Evolutionary conservation across 331 rosid genomes (phyloP).

Genomic region (Quercus phellos): DNA sequence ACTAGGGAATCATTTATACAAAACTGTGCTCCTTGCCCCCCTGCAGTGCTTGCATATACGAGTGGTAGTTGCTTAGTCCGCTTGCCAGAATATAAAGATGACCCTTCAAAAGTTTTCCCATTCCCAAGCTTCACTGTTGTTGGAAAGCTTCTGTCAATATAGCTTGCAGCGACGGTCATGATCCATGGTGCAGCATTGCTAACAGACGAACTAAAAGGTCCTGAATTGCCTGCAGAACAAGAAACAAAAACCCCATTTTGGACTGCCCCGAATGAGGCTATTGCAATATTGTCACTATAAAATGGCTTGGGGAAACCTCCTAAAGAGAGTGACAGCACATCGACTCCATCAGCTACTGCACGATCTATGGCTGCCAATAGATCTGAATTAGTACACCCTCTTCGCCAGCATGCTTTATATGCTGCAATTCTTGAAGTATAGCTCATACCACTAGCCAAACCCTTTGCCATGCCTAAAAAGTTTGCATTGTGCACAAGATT

Average conservation of each 20-base stretch:
- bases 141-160: slow-evolving; percentile 64
- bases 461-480: slow-evolving; percentile 46
- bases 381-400: slow-evolving; percentile 56
- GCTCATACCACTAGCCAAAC: slow-evolving; percentile 63
- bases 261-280: slow-evolving; percentile 60
- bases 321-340: slow-evolving; percentile 67
- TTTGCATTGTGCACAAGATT: slow-evolving; percentile 40
- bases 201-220: slow-evolving; percentile 42
- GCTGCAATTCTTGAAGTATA: slow-evolving; percentile 63
- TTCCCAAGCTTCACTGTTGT: slow-evolving; percentile 64
- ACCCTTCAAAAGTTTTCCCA: slow-evolving; percentile 48
- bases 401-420: slow-evolving; percentile 68
- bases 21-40: slow-evolving; percentile 29
- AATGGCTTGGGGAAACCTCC: slow-evolving; percentile 45
- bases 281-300: slow-evolving; percentile 50
- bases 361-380: slow-evolving; percentile 68
- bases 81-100: slow-evolving; percentile 51
- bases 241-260: slow-evolving; percentile 60
- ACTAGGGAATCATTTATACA: slow-evolving; percentile 49
- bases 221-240: slow-evolving; percentile 78
- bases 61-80: slow-evolving; percentile 38
- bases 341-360: slow-evolving; percentile 73
- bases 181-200: slow-evolving; percentile 73
- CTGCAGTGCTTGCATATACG: slow-evolving; percentile 50
- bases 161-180: slow-evolving; percentile 81